Percentiles rank a stretch among this genome's conserved stretches.
These are phyloP conservation scores for Cornus kousa DNA, from an alignment of 148 eudicot genomes.

Conservation along the genomic window DNA sequence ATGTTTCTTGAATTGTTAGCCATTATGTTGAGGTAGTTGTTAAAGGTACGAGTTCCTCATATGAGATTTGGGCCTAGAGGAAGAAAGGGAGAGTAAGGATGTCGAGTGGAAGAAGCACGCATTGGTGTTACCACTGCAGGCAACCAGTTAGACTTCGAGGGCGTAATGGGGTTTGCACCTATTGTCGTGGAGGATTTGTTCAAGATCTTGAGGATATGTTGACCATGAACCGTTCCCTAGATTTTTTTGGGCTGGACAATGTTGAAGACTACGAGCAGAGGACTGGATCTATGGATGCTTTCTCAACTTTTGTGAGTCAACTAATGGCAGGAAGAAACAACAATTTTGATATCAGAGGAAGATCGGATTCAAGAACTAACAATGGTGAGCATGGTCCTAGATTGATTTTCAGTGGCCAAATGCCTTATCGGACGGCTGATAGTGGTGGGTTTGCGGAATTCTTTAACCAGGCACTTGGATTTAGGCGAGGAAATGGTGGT, in stretches of 20 bases:
- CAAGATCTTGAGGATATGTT: slow-evolving; percentile 37
- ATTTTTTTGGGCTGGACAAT: slow-evolving; percentile 4
- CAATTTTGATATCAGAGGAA: slow-evolving; percentile 14
- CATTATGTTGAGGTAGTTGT: slow-evolving; percentile 9
- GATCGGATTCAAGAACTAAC: slow-evolving; percentile 19
- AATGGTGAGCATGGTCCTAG: slow-evolving; percentile 28
- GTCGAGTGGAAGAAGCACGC: slow-evolving; percentile 33
- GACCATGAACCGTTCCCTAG: slow-evolving; percentile 11
- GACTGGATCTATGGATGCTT: slow-evolving; percentile 35
- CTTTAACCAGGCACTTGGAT: slow-evolving; percentile 40
- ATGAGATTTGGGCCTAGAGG: not conserved
- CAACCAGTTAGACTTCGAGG: slow-evolving; percentile 35
- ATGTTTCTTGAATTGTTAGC: not conserved
- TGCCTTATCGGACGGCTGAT: slow-evolving; percentile 31
- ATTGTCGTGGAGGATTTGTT: slow-evolving; percentile 42
- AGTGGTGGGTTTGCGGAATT: slow-evolving; percentile 37
- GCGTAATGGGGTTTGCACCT: slow-evolving; percentile 26
- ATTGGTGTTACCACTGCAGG: slow-evolving; percentile 49
- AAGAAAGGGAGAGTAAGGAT: slow-evolving; percentile 13
- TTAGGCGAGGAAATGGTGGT: slow-evolving; percentile 38
- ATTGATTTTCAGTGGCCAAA: slow-evolving; percentile 45
- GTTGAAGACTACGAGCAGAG: slow-evolving; percentile 22
- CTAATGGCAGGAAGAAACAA: slow-evolving; percentile 20
- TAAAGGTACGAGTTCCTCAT: not conserved
- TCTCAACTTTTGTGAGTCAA: slow-evolving; percentile 38